These are phyloP conservation scores for Erigeron philadelphicus DNA, from an alignment of 140 eudicot species.

Conservation along the genomic window DNA sequence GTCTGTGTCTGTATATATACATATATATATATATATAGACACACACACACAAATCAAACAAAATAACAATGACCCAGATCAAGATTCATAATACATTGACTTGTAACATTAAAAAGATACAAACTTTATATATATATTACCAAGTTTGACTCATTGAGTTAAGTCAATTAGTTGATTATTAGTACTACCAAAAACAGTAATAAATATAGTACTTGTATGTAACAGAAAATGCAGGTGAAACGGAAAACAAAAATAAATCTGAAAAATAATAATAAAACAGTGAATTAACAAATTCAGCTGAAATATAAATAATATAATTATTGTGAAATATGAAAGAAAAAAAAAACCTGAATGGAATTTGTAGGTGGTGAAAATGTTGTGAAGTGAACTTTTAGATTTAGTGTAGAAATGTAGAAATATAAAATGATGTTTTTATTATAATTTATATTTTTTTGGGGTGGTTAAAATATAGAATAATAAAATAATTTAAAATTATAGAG, in stretches of 20 bases:
- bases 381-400: slow-evolving; percentile 19
- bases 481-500: slow-evolving; percentile 3
- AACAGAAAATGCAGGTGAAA: slow-evolving; percentile 15
- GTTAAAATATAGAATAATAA: too few relatives aligned
- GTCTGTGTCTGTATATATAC: too few relatives aligned
- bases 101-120: not conserved
- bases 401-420: too few relatives aligned
- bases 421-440: too few relatives aligned
- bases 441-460: too few relatives aligned
- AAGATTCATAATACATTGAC: slow-evolving; percentile 13
- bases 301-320: not conserved
- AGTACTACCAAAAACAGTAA: not conserved
- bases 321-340: slow-evolving; percentile 1
- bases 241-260: slow-evolving; percentile 7
- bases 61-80: slow-evolving; percentile 19
- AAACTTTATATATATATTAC: not conserved
- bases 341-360: slow-evolving; percentile 18
- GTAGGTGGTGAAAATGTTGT: slow-evolving; percentile 23
- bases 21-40: too few relatives aligned
- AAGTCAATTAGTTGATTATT: slow-evolving; percentile 3
- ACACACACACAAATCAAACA: not conserved
- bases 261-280: slow-evolving; percentile 4
- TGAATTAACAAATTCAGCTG: slow-evolving; percentile 14
- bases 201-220: slow-evolving; percentile 2
- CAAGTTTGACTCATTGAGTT: slow-evolving; percentile 15